Evolutionary conservation across 2,329 filamentous ascomycete genomes (phyloP).

Genomic region (Pezicula radicicola): DNA sequence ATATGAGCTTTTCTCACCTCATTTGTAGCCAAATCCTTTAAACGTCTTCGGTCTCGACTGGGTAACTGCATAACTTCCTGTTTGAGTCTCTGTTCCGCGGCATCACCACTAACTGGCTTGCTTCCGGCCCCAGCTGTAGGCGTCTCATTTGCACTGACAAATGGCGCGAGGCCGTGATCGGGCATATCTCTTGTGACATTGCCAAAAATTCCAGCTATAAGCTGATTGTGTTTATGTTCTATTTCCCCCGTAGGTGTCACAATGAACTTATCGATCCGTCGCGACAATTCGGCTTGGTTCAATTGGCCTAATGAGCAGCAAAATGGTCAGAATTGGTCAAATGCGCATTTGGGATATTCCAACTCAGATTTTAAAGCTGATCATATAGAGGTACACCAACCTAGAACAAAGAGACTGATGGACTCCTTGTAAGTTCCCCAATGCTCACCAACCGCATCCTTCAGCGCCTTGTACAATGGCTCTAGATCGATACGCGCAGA

Average conservation of each 20-base stretch:
- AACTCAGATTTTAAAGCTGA: conserved; percentile 1
- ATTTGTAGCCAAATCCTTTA: conserved; percentile 62
- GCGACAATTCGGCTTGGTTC: conserved; percentile 59
- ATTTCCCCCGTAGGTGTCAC: conserved; percentile 49
- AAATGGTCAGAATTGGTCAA: conserved; percentile 25
- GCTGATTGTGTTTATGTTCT: conserved; percentile 65
- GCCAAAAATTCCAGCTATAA: conserved; percentile 63
- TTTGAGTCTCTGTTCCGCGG: conserved; percentile 62
- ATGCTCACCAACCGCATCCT: conserved; percentile 58
- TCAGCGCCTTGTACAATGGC: conserved; percentile 60
- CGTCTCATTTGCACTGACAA: conserved; percentile 71
- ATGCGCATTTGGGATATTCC: not conserved
- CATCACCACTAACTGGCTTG: conserved; percentile 64
- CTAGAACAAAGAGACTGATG: conserved; percentile 59
- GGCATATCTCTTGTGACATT: conserved; percentile 70
- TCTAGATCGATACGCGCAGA: conserved; percentile 66
- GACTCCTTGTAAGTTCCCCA: conserved; percentile 64
- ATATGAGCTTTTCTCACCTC: conserved; percentile 43
- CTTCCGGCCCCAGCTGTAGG: conserved; percentile 52
- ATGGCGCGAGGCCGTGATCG: conserved; percentile 63
- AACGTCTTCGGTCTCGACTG: conserved; percentile 61
- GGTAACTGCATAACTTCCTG: conserved; percentile 69
- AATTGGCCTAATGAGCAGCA: conserved; percentile 47
- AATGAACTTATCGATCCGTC: conserved; percentile 58
- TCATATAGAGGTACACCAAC: conserved; percentile 36